phyloP scores from a whole-genome alignment of 164 flowering plant species.

The Magnolia changhungtana region DNA sequence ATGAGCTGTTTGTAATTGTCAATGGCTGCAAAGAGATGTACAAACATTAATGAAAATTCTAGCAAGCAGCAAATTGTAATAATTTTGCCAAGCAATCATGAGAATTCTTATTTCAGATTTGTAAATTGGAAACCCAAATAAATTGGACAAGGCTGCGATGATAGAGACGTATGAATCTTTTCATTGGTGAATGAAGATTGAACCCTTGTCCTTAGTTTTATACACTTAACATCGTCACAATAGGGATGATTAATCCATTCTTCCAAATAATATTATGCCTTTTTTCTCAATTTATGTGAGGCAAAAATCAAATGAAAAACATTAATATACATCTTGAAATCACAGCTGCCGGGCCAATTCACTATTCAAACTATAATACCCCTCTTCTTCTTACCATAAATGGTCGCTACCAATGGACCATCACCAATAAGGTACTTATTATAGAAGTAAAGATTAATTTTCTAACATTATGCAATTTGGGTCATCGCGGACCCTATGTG shows the following conservation, averaged over 20 bases:
- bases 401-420: not conserved
- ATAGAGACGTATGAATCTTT: not conserved
- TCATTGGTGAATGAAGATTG: not conserved
- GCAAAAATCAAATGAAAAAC: no score
- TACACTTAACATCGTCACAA: not conserved
- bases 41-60: not conserved
- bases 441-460: not conserved
- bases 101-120: no score
- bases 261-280: no score
- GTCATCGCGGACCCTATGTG: not conserved
- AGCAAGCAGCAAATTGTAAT: not conserved
- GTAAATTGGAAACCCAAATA: not conserved
- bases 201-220: not conserved
- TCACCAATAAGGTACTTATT: not conserved
- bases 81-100: no score
- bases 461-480: not conserved
- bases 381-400: not conserved
- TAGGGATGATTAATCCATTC: not conserved
- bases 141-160: not conserved
- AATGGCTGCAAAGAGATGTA: conserved; percentile 7
- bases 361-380: no score
- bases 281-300: no score
- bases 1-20: conserved; percentile 15
- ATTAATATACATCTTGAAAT: no score
- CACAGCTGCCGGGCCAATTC: no score